A percentile compares a stretch with the other conserved stretches of the same genome.
These are phyloP conservation scores for Fusarium chlamydosporum DNA, from an alignment of 2,329 filamentous ascomycete genomes.

Conservation along the genomic window DNA sequence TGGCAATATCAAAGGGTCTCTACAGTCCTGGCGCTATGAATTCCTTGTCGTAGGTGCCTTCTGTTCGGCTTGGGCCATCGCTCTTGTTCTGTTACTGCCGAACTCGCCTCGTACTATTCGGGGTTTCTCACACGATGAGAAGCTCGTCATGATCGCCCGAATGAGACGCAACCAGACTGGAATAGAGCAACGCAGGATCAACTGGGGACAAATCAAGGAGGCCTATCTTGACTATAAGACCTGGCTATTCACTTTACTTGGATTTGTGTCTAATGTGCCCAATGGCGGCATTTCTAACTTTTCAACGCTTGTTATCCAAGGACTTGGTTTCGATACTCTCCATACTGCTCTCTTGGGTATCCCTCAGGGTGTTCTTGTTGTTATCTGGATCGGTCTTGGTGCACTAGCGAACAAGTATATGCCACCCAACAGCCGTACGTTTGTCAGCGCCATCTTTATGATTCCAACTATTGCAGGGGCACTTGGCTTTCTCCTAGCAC, in stretches of 20 bases:
- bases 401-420: constrained; percentile 57
- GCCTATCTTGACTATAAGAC: constrained; percentile 71
- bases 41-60: constrained; percentile 74
- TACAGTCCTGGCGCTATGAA: constrained; percentile 76
- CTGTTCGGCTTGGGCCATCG: constrained; percentile 71
- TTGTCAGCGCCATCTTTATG: constrained; percentile 69
- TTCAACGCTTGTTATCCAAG: constrained; percentile 70
- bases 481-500: constrained; percentile 70
- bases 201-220: constrained; percentile 68
- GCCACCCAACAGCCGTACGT: constrained; percentile 64
- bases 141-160: constrained; percentile 68
- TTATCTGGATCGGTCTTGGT: constrained; percentile 59
- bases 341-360: constrained; percentile 58
- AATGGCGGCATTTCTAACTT: constrained; percentile 75
- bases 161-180: constrained; percentile 71
- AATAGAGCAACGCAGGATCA: constrained; percentile 69
- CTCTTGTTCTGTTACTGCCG: constrained; percentile 69
- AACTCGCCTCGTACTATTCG: constrained; percentile 69
- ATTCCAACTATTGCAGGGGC: constrained; percentile 71
- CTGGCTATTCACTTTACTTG: constrained; percentile 70
- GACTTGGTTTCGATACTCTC: constrained; percentile 65
- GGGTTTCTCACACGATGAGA: constrained; percentile 65
- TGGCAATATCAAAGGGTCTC: constrained; percentile 68
- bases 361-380: constrained; percentile 56
- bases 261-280: constrained; percentile 66